Evolutionary conservation across 129 eudicot species (phyloP).

Genomic region (Lactuca sativa): DNA sequence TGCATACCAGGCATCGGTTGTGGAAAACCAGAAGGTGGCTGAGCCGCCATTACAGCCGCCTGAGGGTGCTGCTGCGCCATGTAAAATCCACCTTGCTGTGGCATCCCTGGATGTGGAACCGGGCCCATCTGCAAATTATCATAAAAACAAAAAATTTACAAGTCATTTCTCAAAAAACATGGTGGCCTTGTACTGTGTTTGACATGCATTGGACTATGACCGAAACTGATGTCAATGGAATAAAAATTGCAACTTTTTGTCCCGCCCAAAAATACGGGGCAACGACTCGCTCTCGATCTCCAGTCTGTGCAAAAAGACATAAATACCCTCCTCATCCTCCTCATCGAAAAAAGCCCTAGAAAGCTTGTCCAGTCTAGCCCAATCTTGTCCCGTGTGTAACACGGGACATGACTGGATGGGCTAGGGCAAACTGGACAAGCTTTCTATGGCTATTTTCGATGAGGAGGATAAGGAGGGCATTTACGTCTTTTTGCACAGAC

Average conservation of each 20-base stretch:
- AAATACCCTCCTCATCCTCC: background rate
- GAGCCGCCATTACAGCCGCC: conserved; percentile 60
- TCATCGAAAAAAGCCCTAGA: background rate
- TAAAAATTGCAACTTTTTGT: background rate
- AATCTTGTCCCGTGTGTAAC: background rate
- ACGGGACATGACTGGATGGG: background rate
- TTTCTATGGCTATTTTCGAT: background rate
- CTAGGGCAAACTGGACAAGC: no score
- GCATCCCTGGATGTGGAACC: conserved; percentile 70
- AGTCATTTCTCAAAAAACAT: background rate
- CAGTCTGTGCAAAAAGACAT: background rate
- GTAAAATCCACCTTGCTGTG: conserved; percentile 73
- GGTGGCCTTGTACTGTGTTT: background rate
- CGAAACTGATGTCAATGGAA: background rate
- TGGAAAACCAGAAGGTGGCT: conserved; percentile 59
- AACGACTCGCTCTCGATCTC: background rate
- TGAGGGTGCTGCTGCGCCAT: conserved; percentile 73
- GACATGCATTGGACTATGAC: background rate
- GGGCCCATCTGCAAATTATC: conserved; percentile 52
- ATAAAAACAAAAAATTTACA: background rate
- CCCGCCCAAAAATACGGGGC: background rate
- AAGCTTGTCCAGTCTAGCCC: background rate
- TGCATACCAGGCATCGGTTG: conserved; percentile 56
- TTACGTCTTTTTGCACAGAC: background rate
- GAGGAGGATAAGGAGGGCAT: background rate